Percentiles rank a stretch among this genome's conserved stretches.
Evolutionary conservation across 139 green algal genomes (phyloP).

Genomic region (Haematococcus lacustris): DNA sequence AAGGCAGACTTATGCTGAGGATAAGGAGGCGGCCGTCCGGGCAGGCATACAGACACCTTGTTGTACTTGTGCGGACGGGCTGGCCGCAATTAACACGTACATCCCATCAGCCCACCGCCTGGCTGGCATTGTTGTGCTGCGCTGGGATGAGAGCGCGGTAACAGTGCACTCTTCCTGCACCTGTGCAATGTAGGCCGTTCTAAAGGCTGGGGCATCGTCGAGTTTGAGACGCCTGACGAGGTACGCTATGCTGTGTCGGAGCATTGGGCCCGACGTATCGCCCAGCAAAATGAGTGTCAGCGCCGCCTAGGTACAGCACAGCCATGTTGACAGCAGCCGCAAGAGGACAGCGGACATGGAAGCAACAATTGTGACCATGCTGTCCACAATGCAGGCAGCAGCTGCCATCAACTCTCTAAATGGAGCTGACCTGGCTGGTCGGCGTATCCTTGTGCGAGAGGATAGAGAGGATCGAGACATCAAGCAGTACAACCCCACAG

Average conservation of each 20-base stretch:
- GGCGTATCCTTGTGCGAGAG: slow-evolving; percentile 85
- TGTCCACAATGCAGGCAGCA: neutral
- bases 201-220: slow-evolving; percentile 91
- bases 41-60: neutral
- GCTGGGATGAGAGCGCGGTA: neutral
- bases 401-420: slow-evolving; percentile 46
- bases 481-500: slow-evolving; percentile 54
- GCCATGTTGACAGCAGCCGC: no score
- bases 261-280: no score
- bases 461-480: slow-evolving; percentile 90
- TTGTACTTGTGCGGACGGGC: neutral
- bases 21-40: no score
- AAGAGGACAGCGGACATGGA: no score
- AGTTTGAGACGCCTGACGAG: slow-evolving; percentile 82
- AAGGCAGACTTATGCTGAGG: no score
- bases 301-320: no score
- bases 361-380: neutral
- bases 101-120: neutral
- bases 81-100: neutral
- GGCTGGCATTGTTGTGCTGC: no score
- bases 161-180: neutral
- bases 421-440: slow-evolving; percentile 73
- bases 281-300: neutral
- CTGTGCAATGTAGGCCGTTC: slow-evolving; percentile 58
- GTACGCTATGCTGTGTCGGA: slow-evolving; percentile 23